Conservation (phyloP, 1,139 yeast species). For the Blastobotrys raffinosifermentans region DNA sequence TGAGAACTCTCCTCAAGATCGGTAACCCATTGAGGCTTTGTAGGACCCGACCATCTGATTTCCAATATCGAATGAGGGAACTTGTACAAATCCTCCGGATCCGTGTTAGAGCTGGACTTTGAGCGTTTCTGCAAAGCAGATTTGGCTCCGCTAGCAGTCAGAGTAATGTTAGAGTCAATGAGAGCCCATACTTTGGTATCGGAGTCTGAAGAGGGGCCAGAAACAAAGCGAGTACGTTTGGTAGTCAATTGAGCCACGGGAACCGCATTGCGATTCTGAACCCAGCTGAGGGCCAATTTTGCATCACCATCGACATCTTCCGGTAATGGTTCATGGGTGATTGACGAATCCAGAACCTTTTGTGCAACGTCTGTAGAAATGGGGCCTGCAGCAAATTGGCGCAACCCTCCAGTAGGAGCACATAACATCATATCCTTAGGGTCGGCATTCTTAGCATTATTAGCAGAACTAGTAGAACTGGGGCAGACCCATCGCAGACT, state of each 20-base stretch:
- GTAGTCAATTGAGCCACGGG: slow-evolving; percentile 25
- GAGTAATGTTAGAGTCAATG: slow-evolving; percentile 38
- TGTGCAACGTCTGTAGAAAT: slow-evolving; percentile 30
- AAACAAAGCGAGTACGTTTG: slow-evolving; percentile 29
- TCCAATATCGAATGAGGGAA: slow-evolving; percentile 48
- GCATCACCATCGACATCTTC: slow-evolving; percentile 22
- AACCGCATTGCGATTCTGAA: slow-evolving; percentile 27
- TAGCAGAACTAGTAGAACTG: neutral
- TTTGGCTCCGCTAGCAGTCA: slow-evolving; percentile 39
- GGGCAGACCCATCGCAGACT: slow-evolving; percentile 26
- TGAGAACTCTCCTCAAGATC: slow-evolving; percentile 33
- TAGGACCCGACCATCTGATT: slow-evolving; percentile 39
- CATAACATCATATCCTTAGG: slow-evolving; percentile 30
- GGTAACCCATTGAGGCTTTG: slow-evolving; percentile 35
- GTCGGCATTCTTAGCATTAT: slow-evolving; percentile 7
- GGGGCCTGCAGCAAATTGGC: slow-evolving; percentile 40
- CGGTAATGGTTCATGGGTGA: slow-evolving; percentile 7
- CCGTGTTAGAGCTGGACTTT: slow-evolving; percentile 5
- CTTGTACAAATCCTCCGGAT: slow-evolving; percentile 1
- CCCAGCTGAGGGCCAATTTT: slow-evolving; percentile 36
- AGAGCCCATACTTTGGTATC: slow-evolving; percentile 38
- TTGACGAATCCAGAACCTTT: slow-evolving; percentile 23
- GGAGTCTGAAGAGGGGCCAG: slow-evolving; percentile 8
- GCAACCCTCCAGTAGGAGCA: slow-evolving; percentile 48
- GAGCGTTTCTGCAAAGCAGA: slow-evolving; percentile 7